Percentiles rank a stretch among this genome's conserved stretches.
phyloP scores from a whole-genome alignment of 345 rosid genomes.

The Citrus sp. region DNA sequence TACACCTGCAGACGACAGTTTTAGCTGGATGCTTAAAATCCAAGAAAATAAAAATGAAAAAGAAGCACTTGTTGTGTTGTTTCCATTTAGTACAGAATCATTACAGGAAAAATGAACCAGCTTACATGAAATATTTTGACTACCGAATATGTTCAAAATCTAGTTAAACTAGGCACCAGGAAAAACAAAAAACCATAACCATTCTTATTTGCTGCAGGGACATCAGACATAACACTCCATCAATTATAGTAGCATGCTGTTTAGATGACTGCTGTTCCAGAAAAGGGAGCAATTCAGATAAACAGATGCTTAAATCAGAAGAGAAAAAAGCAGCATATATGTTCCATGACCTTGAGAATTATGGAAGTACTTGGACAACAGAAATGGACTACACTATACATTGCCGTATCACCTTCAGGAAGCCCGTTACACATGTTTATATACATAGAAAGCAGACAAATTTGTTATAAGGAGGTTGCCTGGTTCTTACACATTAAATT shows the following conservation, averaged over 20 bases:
- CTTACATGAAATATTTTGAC: neutral
- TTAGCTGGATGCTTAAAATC: conserved; percentile 8
- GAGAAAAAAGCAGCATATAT: neutral
- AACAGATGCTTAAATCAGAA: neutral
- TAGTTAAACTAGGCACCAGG: neutral
- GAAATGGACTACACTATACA: neutral
- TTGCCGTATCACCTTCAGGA: neutral
- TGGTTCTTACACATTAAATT: neutral
- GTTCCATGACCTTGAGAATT: neutral
- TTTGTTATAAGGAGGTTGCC: neutral
- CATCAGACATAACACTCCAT: neutral
- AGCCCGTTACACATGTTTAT: neutral
- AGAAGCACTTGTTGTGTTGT: neutral
- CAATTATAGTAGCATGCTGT: neutral
- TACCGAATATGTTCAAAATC: neutral
- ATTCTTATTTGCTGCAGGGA: neutral
- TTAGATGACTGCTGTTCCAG: neutral
- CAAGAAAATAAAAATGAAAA: neutral
- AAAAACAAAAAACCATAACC: neutral
- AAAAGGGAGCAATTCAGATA: neutral
- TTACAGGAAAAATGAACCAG: neutral
- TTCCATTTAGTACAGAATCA: neutral
- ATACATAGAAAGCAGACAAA: neutral
- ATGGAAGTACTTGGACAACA: neutral
- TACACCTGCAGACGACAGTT: conserved; percentile 56